Evolutionary conservation across 805 yeast genomes (phyloP), one percentile per base, ranked within the genome.

Genomic region (Spencermartinsiella europaea): DNA sequence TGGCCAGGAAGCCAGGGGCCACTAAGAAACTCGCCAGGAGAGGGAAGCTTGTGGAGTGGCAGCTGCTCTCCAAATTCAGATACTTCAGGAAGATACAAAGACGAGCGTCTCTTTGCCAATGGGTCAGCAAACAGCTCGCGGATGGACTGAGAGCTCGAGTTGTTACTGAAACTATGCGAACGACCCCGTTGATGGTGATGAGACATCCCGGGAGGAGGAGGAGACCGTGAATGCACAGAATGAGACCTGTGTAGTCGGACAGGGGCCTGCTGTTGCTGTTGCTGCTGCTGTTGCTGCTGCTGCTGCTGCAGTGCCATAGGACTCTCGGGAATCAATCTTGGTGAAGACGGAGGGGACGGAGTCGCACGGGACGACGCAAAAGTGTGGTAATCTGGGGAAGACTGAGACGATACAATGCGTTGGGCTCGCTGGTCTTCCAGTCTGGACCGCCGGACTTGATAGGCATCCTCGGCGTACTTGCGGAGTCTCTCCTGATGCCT

Each of bases 401-500:
- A 14, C n/a, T 36, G 31, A 7, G 45, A 36, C 5, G 53, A 46
- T 21, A 38, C 17, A 15, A 50, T 50, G 28, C 54, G 31, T 17
- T 28, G 40, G 14, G 43, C 17, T 2, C 54, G 40, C 37, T 45
- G 40, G 37, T 27, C 36, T 17, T 51, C 55, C 34, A 50, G n/a
- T 35, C 34, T 46, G 5, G 46, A 34, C 21, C 50, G 15, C n/a
- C 55, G 48, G 7, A 34, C 17, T 20, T 34, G 17, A 21, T 42
- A 34, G 14, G 40, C 28, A 28, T 48, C 48, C 40, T 55, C 56
- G 19, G 52, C 27, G 33, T 37, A 33, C 39, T 43, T 40, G 19
- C 54, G 21, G 17, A 52, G 33, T n/a, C 61, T 45, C 31, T 57
- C 56, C n/a, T 40, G 38, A 38, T 48, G 59, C 25, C 46, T 46